Evolutionary conservation across 2,329 filamentous ascomycete genomes (phyloP), one percentile per base, ranked within the genome.

Genomic region (Aspergillus sclerotialis): DNA sequence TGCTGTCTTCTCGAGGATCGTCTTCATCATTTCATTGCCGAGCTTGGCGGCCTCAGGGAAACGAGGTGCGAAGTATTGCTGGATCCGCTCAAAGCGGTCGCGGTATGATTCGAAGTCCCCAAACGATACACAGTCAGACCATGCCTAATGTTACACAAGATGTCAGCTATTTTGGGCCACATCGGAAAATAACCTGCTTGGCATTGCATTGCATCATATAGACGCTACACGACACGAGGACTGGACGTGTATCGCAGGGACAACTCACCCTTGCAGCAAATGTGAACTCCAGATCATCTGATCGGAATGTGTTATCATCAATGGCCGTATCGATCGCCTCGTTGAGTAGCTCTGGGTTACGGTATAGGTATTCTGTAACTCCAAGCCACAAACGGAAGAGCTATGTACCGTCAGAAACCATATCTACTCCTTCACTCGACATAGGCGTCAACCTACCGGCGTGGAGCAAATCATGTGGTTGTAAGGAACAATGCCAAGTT

Each of bases 391-490:
- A 78, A 32, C 92, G 84, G 70, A 98, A 98, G 30, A 96, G 77
- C 67, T 80, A 35, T 28, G 29, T 13, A 2, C 13, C n/a, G n/a
- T n/a, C n/a, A n/a, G n/a, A n/a, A n/a, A n/a, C n/a, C n/a, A 2
- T 24, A 25, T 13, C 16, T 19, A 17, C 29, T 13, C 8, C 6
- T 16, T 28, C 26, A 28, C 13, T 10, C 26, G 4, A 31, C n/a
- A n/a, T 19, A 31, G 12, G 15, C 21, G 23, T 15, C 18, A 23
- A 66, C 74, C 58, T 55, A 80, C 76, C 31, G 92, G 92, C 25
- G 92, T 98, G 35, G 88, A 94, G 68, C 92, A 98, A 48, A 98
- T 93, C 89, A 98, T 98, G 69, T 98, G 93, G 63, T 98, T 90
- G 61, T 98, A 98, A 1, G 92, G 92, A 30, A 93, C 84, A 51